A percentile compares a stretch with the other conserved stretches of the same genome.
Evolutionary conservation across 2,329 filamentous ascomycete species (phyloP).

Genomic region (Fusarium sp.): DNA sequence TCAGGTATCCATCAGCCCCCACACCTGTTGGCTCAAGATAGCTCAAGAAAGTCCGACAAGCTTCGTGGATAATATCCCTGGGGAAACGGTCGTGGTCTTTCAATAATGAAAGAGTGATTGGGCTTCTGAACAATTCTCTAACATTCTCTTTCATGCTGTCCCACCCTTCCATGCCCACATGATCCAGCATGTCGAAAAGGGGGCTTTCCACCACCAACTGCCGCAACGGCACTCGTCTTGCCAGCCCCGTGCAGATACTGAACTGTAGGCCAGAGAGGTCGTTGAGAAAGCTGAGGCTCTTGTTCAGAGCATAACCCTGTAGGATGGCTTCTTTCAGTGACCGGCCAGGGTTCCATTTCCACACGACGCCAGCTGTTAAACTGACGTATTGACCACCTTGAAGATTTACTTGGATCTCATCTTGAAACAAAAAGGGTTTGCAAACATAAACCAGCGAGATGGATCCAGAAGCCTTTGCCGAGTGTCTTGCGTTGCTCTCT

Average conservation of each 20-base stretch:
- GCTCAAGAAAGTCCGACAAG: not conserved
- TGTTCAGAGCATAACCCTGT: not conserved
- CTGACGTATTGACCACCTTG: not conserved
- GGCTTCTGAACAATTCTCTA: not conserved
- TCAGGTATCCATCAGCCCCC: not conserved
- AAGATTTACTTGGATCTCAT: not conserved
- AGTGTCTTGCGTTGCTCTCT: not conserved
- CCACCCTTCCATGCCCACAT: not conserved
- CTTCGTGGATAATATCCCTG: not conserved
- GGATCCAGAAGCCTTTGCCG: not conserved
- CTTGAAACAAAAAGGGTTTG: not conserved
- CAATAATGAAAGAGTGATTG: not conserved
- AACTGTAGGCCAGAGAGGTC: not conserved
- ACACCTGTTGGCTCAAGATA: not conserved
- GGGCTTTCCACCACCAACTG: not conserved
- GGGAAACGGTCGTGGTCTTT: not conserved
- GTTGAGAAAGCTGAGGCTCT: not conserved
- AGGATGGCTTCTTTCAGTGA: not conserved
- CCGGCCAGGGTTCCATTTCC: not conserved
- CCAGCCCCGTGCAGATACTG: not conserved
- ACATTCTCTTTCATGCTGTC: not conserved
- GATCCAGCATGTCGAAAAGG: not conserved
- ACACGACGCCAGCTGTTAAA: not conserved
- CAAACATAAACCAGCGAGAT: not conserved
- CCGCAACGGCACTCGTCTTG: not conserved